Conservation (phyloP, 352 stramenopile species). For the Globisporangium ultimum region DNA sequence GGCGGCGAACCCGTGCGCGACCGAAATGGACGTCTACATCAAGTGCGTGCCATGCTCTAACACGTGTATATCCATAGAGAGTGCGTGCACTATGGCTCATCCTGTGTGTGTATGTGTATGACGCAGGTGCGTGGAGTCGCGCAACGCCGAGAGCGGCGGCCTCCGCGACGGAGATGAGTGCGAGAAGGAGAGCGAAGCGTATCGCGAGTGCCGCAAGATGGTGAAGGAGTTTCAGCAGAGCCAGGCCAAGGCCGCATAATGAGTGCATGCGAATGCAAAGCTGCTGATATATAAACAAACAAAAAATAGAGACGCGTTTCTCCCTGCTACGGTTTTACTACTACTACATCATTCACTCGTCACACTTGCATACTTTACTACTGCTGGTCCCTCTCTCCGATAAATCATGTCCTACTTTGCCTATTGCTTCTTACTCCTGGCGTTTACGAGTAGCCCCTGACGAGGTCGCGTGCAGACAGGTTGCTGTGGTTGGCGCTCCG, state of each 20-base stretch:
- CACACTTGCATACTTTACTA: not conserved
- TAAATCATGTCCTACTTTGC: slow-evolving; percentile 5
- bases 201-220: slow-evolving; percentile 58
- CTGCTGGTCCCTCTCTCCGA: slow-evolving; percentile 3
- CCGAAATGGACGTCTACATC: slow-evolving; percentile 69
- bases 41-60: slow-evolving; percentile 37
- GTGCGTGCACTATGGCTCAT: not conserved
- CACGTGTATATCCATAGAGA: not conserved
- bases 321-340: not conserved
- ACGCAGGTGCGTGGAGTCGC: slow-evolving; percentile 55
- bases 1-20: slow-evolving; percentile 42
- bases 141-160: slow-evolving; percentile 50
- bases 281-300: not conserved
- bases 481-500: slow-evolving; percentile 15
- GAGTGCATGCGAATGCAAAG: not conserved
- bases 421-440: not conserved
- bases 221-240: slow-evolving; percentile 31
- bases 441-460: slow-evolving; percentile 7
- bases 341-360: slow-evolving; percentile 3
- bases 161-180: slow-evolving; percentile 74
- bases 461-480: slow-evolving; percentile 20
- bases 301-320: slow-evolving; percentile 1
- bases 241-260: slow-evolving; percentile 15
- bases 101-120: not conserved
- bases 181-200: slow-evolving; percentile 55